These are phyloP conservation scores for Cladosporium cucumerinum DNA, from an alignment of 2,329 filamentous ascomycete genomes.

Conservation along the genomic window DNA sequence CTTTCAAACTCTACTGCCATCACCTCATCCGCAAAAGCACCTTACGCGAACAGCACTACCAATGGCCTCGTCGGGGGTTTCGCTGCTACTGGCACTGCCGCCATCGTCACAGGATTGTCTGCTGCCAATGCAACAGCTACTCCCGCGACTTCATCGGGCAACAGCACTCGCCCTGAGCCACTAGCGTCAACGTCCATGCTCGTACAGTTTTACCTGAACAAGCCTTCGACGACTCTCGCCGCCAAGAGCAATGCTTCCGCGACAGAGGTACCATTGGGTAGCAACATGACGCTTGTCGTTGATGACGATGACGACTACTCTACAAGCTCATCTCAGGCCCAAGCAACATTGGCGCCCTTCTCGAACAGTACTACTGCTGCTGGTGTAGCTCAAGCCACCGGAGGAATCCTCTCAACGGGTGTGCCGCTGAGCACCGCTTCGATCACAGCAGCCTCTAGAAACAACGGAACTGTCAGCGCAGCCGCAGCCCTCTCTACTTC, in stretches of 20 bases:
- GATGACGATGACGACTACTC: not conserved
- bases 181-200: constrained; percentile 2
- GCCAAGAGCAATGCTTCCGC: not conserved
- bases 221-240: not conserved
- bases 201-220: not conserved
- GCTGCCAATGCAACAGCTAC: constrained; percentile 58
- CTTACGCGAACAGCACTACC: constrained; percentile 6
- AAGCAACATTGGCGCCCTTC: not conserved
- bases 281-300: constrained; percentile 10
- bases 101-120: not conserved
- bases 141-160: constrained; percentile 90
- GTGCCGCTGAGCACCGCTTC: not conserved
- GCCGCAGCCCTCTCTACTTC: not conserved
- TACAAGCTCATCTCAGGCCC: not conserved
- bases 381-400: constrained; percentile 6
- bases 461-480: not conserved
- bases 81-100: constrained; percentile 7
- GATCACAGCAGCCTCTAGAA: not conserved
- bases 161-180: constrained; percentile 63
- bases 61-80: constrained; percentile 2
- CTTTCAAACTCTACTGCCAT: not conserved
- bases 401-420: not conserved
- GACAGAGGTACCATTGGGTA: constrained; percentile 1
- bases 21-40: not conserved
- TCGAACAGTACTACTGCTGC: not conserved